Base-by-base conservation (phyloP, 345 rosid genomes). In the Gossypium turneri region DNA sequence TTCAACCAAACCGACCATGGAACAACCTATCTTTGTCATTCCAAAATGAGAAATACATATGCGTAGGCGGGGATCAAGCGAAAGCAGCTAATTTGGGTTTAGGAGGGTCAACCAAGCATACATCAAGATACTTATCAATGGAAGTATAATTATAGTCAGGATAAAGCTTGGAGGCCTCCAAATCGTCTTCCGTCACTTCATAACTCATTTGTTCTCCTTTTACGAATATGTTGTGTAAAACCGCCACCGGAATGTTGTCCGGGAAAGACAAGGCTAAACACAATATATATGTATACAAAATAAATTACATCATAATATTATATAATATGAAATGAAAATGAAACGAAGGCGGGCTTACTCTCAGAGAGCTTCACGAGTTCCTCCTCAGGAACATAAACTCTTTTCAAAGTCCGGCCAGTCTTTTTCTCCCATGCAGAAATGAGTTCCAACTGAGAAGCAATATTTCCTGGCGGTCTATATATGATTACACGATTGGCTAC, bases 391-490 rank as follows among this genome's bases (percentile, higher is more conserved):
- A 84, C 53, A 2, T 73, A 58, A 74, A 79, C 52, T 43, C 38
- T 79, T 19, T 79, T 72, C 48, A 81, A 79, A 51, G 27, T 27
- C 12, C 8, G 59, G 1, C 78, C 79, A 0, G 76, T 81, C 73
- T 84, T 84, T 63, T 79, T 27, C 81, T 83, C 86, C 85, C 83
- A 85, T 10, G 76, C 75, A 0, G 78, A 78, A 19, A 80, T 80
- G 2, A 87, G 63, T 10, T 83, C 66, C 16, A 72, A 70, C 63
- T 81, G 85, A n/a, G 86, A 59, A 9, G 27, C 27, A 56, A 19
- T 19, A 22, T 56, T 82, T 60, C 16, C 17, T 0, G 52, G 73
- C 0, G 81, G 88, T 12, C 79, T 65, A 11, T 65, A 80, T 24
- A 77, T 80, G 6, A 82, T 74, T 1, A 81, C 17, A 9, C 67